phyloP scores from a whole-genome alignment of 208 protist genomes.

The Chromosphaera perkinsii region DNA sequence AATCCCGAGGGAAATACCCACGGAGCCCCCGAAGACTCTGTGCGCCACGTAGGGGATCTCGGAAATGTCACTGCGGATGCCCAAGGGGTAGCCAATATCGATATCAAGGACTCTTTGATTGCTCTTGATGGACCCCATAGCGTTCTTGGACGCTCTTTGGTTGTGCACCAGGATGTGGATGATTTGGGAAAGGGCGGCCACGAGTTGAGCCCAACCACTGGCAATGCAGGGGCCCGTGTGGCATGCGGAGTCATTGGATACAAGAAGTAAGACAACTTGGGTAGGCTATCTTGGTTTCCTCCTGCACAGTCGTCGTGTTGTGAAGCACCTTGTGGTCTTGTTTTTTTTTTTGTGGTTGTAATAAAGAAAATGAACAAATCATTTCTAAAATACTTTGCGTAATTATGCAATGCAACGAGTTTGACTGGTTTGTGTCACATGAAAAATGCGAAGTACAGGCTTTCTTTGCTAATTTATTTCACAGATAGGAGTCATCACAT shows the following conservation, averaged over 20 bases:
- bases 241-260: slow-evolving; percentile 55
- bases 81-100: slow-evolving; percentile 13
- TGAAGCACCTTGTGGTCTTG: too few relatives aligned
- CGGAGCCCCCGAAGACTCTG: slow-evolving; percentile 27
- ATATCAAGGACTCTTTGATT: slow-evolving; percentile 18
- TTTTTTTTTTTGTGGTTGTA: too few relatives aligned
- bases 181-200: slow-evolving; percentile 49
- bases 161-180: slow-evolving; percentile 35
- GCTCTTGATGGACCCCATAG: slow-evolving; percentile 12
- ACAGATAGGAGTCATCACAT: too few relatives aligned
- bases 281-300: too few relatives aligned
- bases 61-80: slow-evolving; percentile 27
- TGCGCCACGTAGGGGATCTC: slow-evolving; percentile 35
- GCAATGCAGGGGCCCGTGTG: slow-evolving; percentile 45
- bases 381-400: too few relatives aligned
- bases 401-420: too few relatives aligned
- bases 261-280: slow-evolving; percentile 19
- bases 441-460: too few relatives aligned
- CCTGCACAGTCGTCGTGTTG: too few relatives aligned
- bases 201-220: slow-evolving; percentile 42
- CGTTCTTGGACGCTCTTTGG: slow-evolving; percentile 37
- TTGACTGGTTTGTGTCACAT: too few relatives aligned
- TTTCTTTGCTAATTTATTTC: too few relatives aligned
- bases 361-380: too few relatives aligned
- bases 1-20: slow-evolving; percentile 39